Evolutionary conservation across 495 filamentous ascomycete genomes (phyloP), one percentile per base, ranked within the genome.

Genomic region (Hyaloscypha variabilis): DNA sequence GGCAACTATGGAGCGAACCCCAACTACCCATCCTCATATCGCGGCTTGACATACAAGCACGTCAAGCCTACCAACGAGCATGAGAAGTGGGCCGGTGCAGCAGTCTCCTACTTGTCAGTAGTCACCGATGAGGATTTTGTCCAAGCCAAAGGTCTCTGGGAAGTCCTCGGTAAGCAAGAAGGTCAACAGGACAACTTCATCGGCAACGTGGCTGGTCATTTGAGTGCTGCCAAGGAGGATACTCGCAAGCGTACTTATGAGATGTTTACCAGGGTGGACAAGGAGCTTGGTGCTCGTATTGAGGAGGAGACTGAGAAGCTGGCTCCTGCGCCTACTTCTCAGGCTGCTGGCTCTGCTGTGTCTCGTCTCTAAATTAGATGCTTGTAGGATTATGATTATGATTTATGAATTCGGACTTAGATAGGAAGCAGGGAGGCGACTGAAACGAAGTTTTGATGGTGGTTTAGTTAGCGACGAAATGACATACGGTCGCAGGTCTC

Each of bases 1-100:
- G 85, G 85, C 58, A 92, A 92, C 79, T 88, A 90, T 71, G 89
- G 89, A 67, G 82, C 85, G 2, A 84, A 88, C 67, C 89, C 89
- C 29, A 86, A 86, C 74, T 91, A 92, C 74, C 83, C 86, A 2
- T 86, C 84, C 56, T 86, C 83, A 31, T 89, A 88, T 81, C 83
- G 85, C 0, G 74, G 77, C 8, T 62, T 89, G 65, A 81, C 78
- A 13, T 86, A 85, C 79, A 81, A 83, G 71, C 74, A 80, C 59
- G 82, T 86, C 64, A 84, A 86, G 75, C 77, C 81, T 5, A 83
- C 78, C 39, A 85, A 87, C 68, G 78, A 85, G 46, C 88, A 91
- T 69, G 85, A 88, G 78, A 80, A 86, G 66, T 89, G 86, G 86
- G 71, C 79, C 23, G 85, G 84, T 19, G 74, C 68, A 5, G 75